Evolutionary conservation across 345 rosid species (phyloP).

Genomic region (Euphorbia lathyris): DNA sequence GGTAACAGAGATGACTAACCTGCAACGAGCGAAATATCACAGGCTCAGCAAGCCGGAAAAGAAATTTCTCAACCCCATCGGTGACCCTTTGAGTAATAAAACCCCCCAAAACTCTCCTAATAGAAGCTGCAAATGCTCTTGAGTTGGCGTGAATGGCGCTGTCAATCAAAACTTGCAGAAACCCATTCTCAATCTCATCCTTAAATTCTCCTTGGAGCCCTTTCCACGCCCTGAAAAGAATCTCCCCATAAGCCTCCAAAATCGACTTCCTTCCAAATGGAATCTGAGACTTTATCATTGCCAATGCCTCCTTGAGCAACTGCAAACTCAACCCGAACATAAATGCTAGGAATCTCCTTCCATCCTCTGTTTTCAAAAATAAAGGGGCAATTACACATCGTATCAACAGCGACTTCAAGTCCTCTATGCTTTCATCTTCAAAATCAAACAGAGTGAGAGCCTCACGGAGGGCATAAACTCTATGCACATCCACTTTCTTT

Average conservation of each 20-base stretch:
- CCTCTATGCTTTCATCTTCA: conserved; percentile 85
- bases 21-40: conserved; percentile 84
- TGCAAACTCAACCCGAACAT: conserved; percentile 72
- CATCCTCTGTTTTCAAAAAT: conserved; percentile 77
- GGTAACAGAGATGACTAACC: conserved; percentile 35
- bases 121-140: conserved; percentile 46
- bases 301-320: conserved; percentile 71
- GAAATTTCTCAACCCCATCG: conserved; percentile 81
- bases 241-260: conserved; percentile 82
- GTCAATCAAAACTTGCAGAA: conserved; percentile 68
- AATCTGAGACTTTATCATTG: conserved; percentile 81
- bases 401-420: conserved; percentile 65
- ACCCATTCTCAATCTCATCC: conserved; percentile 70
- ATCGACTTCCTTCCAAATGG: conserved; percentile 79
- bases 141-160: conserved; percentile 70
- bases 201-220: conserved; percentile 47
- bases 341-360: conserved; percentile 67
- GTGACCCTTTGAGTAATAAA: conserved; percentile 65
- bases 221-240: conserved; percentile 83
- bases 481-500: conserved; percentile 80
- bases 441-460: conserved; percentile 76
- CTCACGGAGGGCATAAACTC: conserved; percentile 68
- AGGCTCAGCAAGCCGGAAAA: conserved; percentile 79
- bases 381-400: conserved; percentile 78
- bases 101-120: conserved; percentile 79